Evolutionary conservation across 116 monocot species (phyloP).

Genomic region (Trichopus zeylanicus): DNA sequence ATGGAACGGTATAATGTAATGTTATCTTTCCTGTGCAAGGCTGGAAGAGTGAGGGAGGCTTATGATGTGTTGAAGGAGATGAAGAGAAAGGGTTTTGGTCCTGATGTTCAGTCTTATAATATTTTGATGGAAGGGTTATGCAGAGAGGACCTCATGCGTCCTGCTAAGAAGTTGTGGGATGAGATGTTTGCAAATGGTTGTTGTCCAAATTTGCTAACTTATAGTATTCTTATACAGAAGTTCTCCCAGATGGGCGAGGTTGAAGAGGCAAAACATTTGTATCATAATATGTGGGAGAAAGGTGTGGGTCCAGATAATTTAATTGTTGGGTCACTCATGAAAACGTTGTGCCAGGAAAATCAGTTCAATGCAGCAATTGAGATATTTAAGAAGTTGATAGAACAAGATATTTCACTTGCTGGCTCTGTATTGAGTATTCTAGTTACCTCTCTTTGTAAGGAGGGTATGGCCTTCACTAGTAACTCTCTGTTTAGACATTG

Average conservation of each 20-base stretch:
- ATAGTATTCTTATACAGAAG: constrained; percentile 72
- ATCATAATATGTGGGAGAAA: constrained; percentile 53
- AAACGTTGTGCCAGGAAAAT: constrained; percentile 41
- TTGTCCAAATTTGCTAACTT: constrained; percentile 55
- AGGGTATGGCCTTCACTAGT: no score
- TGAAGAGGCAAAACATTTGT: constrained; percentile 54
- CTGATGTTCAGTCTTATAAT: constrained; percentile 68
- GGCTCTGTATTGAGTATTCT: constrained; percentile 33
- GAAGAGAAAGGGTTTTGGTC: constrained; percentile 50
- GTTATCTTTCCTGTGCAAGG: constrained; percentile 60
- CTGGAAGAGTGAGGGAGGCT: constrained; percentile 64
- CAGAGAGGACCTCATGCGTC: constrained; percentile 55
- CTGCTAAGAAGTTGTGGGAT: constrained; percentile 96
- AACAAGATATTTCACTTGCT: constrained; percentile 47
- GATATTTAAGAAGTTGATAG: constrained; percentile 34
- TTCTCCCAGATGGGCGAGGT: constrained; percentile 43
- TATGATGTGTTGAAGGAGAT: constrained; percentile 77
- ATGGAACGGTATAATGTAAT: constrained; percentile 40
- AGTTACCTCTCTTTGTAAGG: constrained; percentile 33
- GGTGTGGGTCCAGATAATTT: constrained; percentile 37
- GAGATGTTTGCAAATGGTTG: constrained; percentile 86
- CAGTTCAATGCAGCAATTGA: constrained; percentile 36
- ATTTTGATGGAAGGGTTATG: constrained; percentile 76
- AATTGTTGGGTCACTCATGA: constrained; percentile 35
- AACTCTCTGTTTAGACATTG: no score